Percentiles rank a stretch among this genome's conserved stretches.
phyloP scores from a whole-genome alignment of 2,329 filamentous ascomycete species.

The Penicillium sclerotigenum region DNA sequence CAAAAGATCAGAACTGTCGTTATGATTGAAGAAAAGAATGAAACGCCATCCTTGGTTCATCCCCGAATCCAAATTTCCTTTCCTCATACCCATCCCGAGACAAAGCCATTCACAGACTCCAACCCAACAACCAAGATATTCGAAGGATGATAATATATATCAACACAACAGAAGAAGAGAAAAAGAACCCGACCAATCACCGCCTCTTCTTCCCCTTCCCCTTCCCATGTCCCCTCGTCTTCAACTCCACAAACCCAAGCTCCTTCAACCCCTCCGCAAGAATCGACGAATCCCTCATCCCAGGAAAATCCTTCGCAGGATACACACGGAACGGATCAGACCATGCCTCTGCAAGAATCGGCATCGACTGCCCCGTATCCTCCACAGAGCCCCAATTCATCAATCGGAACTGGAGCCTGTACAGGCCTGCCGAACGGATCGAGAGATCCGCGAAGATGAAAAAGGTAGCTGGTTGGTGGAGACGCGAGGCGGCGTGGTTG shows the following conservation, averaged over 20 bases:
- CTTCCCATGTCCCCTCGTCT: conserved; percentile 38
- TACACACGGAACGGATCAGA: conserved; percentile 44
- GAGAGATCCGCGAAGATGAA: conserved; percentile 50
- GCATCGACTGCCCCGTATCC: conserved; percentile 36
- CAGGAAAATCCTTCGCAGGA: conserved; percentile 45
- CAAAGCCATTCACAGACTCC: background rate
- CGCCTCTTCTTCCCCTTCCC: conserved; percentile 32
- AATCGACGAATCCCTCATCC: conserved; percentile 42
- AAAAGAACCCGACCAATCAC: conserved; percentile 1
- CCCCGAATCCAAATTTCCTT: background rate
- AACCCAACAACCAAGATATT: background rate
- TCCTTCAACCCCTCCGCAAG: conserved; percentile 40
- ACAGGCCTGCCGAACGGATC: conserved; percentile 44
- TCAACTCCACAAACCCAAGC: conserved; percentile 42
- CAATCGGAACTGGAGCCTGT: conserved; percentile 46
- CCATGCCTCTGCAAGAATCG: conserved; percentile 40
- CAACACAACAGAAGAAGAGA: background rate
- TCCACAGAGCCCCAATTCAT: conserved; percentile 42
- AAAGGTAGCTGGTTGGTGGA: conserved; percentile 40
- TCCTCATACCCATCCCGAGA: background rate
- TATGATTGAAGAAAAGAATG: background rate
- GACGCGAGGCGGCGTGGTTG: conserved; percentile 15
- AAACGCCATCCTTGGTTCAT: background rate
- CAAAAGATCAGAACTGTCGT: background rate
- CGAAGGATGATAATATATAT: background rate